phyloP scores from a whole-genome alignment of 164 flowering plant species.

The Vitis rupestris region DNA sequence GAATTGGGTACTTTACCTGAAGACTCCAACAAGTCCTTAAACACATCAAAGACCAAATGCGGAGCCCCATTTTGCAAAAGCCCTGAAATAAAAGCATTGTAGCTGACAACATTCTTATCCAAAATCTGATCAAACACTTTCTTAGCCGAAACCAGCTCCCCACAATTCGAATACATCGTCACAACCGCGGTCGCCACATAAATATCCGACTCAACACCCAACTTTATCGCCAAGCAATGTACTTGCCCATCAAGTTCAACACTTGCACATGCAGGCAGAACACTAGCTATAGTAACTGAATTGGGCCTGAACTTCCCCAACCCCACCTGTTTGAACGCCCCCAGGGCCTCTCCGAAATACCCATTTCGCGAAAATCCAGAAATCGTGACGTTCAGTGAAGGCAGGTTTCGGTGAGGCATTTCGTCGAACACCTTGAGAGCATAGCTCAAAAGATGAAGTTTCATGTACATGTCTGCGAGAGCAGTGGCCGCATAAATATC shows the following conservation, averaged over 20 bases:
- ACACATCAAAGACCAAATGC: conserved; percentile 34
- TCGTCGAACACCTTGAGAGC: conserved; percentile 59
- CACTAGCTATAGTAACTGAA: conserved; percentile 59
- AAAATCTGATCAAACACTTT: conserved; percentile 41
- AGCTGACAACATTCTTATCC: conserved; percentile 54
- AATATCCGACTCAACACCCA: conserved; percentile 58
- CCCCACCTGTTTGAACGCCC: conserved; percentile 28
- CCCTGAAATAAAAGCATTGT: conserved; percentile 63
- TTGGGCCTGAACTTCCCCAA: conserved; percentile 38
- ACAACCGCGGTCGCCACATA: conserved; percentile 59
- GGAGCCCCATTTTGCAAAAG: conserved; percentile 44
- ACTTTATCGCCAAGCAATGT: conserved; percentile 61
- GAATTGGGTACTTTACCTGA: conserved; percentile 38
- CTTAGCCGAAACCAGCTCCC: conserved; percentile 37
- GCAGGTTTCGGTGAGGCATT: conserved; percentile 51
- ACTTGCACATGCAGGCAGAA: conserved; percentile 41
- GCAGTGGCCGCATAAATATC: conserved; percentile 46
- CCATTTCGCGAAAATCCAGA: conserved; percentile 63
- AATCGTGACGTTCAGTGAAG: conserved; percentile 42
- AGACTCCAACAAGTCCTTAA: conserved; percentile 42
- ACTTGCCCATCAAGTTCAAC: conserved; percentile 35
- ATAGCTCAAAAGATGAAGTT: conserved; percentile 19
- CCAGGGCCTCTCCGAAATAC: conserved; percentile 33
- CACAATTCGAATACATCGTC: conserved; percentile 52
- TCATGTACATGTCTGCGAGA: conserved; percentile 48